Evolutionary conservation across 345 rosid genomes (phyloP).

Genomic region (Microthlaspi erraticum): DNA sequence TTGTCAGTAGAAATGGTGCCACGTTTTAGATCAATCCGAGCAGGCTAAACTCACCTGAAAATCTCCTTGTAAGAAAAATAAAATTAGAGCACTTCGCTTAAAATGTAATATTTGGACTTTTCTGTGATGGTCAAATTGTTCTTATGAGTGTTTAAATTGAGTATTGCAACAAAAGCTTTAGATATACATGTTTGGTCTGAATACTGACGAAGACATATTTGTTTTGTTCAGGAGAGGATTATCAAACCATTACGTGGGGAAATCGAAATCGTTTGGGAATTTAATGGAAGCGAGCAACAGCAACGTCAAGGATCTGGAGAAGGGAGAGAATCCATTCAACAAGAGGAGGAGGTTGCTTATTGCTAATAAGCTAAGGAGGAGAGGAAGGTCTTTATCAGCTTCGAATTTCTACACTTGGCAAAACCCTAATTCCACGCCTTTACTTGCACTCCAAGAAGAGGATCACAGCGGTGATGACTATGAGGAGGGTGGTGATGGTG

Average conservation of each 20-base stretch:
- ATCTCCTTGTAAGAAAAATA: too few species aligned
- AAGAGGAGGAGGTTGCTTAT: constrained; percentile 70
- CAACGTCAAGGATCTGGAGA: constrained; percentile 65
- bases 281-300: constrained; percentile 52
- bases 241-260: constrained; percentile 76
- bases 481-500: neutral
- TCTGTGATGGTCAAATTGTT: neutral
- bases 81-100: too few species aligned
- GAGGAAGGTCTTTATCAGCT: constrained; percentile 37
- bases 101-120: too few species aligned
- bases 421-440: constrained; percentile 79
- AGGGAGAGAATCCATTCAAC: constrained; percentile 78
- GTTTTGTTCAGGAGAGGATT: constrained; percentile 66
- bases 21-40: too few species aligned
- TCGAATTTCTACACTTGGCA: constrained; percentile 59
- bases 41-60: too few species aligned
- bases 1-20: too few species aligned
- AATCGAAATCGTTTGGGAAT: constrained; percentile 90
- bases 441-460: constrained; percentile 50
- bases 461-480: neutral
- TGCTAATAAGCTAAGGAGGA: constrained; percentile 57
- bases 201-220: constrained; percentile 12
- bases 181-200: constrained; percentile 26
- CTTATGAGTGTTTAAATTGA: neutral
- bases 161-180: neutral